Conservation (phyloP, 306 rosid species). For the Glycine latifolia region DNA sequence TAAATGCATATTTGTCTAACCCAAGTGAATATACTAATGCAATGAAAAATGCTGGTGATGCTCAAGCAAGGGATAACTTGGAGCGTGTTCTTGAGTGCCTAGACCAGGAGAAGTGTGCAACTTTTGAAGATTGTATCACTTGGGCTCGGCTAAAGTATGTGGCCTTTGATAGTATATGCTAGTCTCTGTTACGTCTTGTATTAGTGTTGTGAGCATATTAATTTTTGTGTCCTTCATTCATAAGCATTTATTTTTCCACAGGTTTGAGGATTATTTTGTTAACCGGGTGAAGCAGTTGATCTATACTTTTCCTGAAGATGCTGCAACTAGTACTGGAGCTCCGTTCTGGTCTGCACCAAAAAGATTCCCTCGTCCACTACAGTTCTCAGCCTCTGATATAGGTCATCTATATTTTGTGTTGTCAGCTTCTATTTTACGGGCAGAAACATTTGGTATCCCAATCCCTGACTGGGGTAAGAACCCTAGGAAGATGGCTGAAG, state of each 20-base stretch:
- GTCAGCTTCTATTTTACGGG: conserved; percentile 75
- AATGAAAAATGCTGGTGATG: conserved; percentile 82
- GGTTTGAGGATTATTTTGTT: conserved; percentile 88
- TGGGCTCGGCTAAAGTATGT: conserved; percentile 89
- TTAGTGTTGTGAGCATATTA: conserved; percentile 7
- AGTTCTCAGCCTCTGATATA: conserved; percentile 68
- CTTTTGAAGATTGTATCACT: conserved; percentile 75
- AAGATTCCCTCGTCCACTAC: conserved; percentile 81
- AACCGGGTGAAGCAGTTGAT: conserved; percentile 85
- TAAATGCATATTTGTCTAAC: conserved; percentile 74
- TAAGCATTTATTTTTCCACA: conserved; percentile 38
- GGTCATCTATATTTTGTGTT: conserved; percentile 70
- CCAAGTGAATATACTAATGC: conserved; percentile 69
- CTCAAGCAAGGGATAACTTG: conserved; percentile 88
- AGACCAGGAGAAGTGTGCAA: conserved; percentile 73
- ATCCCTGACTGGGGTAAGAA: conserved; percentile 80
- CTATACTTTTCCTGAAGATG: conserved; percentile 90
- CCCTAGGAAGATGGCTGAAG: conserved; percentile 71
- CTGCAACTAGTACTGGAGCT: conserved; percentile 81
- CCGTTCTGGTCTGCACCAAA: conserved; percentile 98
- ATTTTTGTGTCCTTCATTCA: not conserved
- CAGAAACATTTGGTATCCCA: conserved; percentile 84
- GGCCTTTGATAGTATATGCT: not conserved
- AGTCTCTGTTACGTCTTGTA: not conserved
- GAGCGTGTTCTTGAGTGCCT: conserved; percentile 87